phyloP scores from a whole-genome alignment of 345 rosid species.

The Bruguiera sexangula region DNA sequence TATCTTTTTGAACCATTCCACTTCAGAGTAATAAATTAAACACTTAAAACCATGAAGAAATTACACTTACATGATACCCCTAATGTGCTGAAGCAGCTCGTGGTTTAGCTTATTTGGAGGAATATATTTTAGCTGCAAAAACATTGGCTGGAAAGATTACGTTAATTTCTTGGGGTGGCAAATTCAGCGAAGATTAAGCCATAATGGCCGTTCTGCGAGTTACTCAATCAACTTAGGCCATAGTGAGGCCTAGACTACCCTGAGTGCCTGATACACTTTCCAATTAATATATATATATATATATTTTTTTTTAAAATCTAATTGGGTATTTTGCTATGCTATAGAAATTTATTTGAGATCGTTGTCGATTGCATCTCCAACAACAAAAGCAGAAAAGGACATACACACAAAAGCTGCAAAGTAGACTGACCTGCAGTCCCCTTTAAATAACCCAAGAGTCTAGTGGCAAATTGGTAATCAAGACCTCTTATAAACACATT shows the following conservation, averaged over 20 bases:
- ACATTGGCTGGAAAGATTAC: background rate
- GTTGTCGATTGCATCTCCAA: constrained; percentile 23
- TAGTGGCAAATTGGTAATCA: constrained; percentile 15
- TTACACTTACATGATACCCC: constrained; percentile 9
- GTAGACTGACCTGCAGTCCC: constrained; percentile 25
- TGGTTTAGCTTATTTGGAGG: background rate
- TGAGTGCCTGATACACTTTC: background rate
- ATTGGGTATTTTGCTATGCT: constrained; percentile 29
- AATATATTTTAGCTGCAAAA: background rate
- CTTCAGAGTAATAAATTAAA: background rate
- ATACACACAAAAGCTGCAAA: constrained; percentile 23
- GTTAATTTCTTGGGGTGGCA: constrained; percentile 27
- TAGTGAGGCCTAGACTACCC: background rate
- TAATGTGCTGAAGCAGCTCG: background rate
- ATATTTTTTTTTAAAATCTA: background rate
- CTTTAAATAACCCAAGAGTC: constrained; percentile 8
- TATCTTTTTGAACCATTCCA: no score
- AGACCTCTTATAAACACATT: constrained; percentile 6
- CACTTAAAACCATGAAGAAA: constrained; percentile 1
- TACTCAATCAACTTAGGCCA: constrained; percentile 4
- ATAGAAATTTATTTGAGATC: background rate
- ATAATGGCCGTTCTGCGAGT: constrained; percentile 40
- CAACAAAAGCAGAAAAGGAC: constrained; percentile 6
- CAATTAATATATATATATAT: no score
- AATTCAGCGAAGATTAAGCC: constrained; percentile 41